A percentile compares a stretch with the other conserved stretches of the same genome.
Evolutionary conservation across 805 yeast genomes (phyloP).

Genomic region (Lipomyces kockii): DNA sequence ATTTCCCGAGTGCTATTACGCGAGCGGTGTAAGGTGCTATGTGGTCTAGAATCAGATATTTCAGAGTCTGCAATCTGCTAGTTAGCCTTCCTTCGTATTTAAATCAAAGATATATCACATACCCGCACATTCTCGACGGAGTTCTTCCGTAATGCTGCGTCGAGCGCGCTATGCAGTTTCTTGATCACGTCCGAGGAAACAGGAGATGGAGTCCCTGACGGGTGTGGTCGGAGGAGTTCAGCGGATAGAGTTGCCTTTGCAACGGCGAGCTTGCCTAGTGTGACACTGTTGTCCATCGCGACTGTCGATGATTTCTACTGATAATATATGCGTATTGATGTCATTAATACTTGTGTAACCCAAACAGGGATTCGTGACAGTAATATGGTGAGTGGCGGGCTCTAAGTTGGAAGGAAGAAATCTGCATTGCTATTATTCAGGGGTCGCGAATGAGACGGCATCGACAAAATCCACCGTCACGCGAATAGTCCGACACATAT

Average conservation of each 20-base stretch:
- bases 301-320: neutral
- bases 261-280: conserved; percentile 20
- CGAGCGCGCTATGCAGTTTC: conserved; percentile 19
- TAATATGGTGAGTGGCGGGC: too few species aligned
- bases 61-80: neutral
- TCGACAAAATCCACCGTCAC: too few species aligned
- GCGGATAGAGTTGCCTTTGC: conserved; percentile 32
- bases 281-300: neutral
- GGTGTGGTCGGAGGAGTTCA: conserved; percentile 24
- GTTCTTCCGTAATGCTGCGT: conserved; percentile 16
- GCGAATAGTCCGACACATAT: neutral
- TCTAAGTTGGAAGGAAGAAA: neutral
- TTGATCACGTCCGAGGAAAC: conserved; percentile 17
- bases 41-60: conserved; percentile 7
- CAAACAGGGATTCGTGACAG: neutral
- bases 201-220: neutral
- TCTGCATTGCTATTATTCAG: neutral
- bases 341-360: neutral
- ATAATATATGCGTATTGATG: neutral
- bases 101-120: neutral
- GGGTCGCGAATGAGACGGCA: neutral
- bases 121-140: conserved; percentile 22
- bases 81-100: neutral
- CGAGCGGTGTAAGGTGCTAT: conserved; percentile 12
- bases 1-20: conserved; percentile 23